Percentiles rank a stretch among this genome's conserved stretches.
Conservation (phyloP, 768 basidiomycete species). For the Cystofilobasidium macerans region DNA sequence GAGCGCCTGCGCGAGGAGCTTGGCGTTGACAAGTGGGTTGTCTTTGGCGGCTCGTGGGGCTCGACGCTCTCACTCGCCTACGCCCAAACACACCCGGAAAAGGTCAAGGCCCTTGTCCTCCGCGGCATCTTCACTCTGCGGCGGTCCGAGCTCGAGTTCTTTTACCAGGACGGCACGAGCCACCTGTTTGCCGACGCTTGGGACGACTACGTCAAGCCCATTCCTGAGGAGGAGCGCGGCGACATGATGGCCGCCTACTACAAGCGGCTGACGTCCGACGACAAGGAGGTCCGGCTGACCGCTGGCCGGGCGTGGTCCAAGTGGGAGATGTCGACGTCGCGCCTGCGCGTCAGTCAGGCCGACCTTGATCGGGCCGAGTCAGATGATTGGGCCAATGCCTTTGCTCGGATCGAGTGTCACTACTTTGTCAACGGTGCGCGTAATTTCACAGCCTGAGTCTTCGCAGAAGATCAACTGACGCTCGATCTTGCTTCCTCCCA, state of each 20-base stretch:
- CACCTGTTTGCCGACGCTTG: slow-evolving; percentile 77
- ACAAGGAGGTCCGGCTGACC: slow-evolving; percentile 52
- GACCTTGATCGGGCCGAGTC: slow-evolving; percentile 58
- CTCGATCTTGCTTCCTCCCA: background rate
- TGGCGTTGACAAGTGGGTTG: slow-evolving; percentile 74
- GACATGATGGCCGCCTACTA: slow-evolving; percentile 75
- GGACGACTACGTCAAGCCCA: slow-evolving; percentile 70
- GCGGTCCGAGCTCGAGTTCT: slow-evolving; percentile 74
- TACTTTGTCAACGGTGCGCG: slow-evolving; percentile 61
- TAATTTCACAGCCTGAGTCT: no score
- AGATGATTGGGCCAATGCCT: slow-evolving; percentile 56
- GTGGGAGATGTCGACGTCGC: slow-evolving; percentile 84
- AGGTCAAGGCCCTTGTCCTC: slow-evolving; percentile 65
- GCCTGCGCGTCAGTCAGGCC: slow-evolving; percentile 56
- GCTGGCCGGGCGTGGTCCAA: slow-evolving; percentile 81
- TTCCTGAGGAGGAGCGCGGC: slow-evolving; percentile 65
- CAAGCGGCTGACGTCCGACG: slow-evolving; percentile 57
- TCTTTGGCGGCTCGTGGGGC: slow-evolving; percentile 83
- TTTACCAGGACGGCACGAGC: slow-evolving; percentile 72
- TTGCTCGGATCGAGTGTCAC: slow-evolving; percentile 50
- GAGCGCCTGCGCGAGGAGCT: slow-evolving; percentile 70
- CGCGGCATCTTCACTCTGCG: slow-evolving; percentile 79
- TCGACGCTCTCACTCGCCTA: slow-evolving; percentile 78
- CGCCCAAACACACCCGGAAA: slow-evolving; percentile 73
- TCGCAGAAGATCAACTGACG: no score